phyloP scores from a whole-genome alignment of 441 rosid species.

The Codiaeum variegatum region DNA sequence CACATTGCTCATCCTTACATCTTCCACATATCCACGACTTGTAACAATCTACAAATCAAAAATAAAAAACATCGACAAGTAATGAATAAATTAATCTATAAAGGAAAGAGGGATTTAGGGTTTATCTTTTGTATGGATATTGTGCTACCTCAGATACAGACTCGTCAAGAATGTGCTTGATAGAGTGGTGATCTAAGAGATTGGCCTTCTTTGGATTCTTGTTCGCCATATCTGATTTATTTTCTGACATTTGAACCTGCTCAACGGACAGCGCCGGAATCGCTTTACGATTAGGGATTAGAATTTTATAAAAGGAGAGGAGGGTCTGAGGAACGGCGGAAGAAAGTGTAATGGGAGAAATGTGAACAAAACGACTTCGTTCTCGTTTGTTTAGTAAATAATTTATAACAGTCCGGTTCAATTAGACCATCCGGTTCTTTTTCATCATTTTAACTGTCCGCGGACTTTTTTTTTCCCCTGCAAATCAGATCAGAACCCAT shows the following conservation, averaged over 20 bases:
- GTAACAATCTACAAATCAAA: slow-evolving; percentile 49
- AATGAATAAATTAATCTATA: neutral
- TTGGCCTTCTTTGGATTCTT: slow-evolving; percentile 74
- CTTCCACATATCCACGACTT: slow-evolving; percentile 75
- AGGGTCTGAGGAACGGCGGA: too few species aligned
- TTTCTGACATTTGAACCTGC: slow-evolving; percentile 18
- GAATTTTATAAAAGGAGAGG: too few species aligned
- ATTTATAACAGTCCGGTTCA: too few species aligned
- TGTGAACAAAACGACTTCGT: too few species aligned
- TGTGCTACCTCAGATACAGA: slow-evolving; percentile 69
- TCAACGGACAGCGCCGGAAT: too few species aligned
- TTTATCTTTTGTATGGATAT: neutral
- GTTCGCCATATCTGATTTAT: slow-evolving; percentile 44
- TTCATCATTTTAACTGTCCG: too few species aligned
- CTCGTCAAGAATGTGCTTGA: slow-evolving; percentile 92
- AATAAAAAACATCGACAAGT: neutral
- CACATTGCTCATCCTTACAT: slow-evolving; percentile 80
- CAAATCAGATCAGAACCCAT: neutral
- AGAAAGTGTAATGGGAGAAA: too few species aligned
- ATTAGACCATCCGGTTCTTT: too few species aligned
- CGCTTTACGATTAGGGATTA: too few species aligned
- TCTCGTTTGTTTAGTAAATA: too few species aligned
- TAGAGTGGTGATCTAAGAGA: slow-evolving; percentile 85
- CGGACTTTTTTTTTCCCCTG: neutral
- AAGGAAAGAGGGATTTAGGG: slow-evolving; percentile 10